A percentile compares a stretch with the other conserved stretches of the same genome.
These are phyloP conservation scores for Alternaria longipes DNA, from an alignment of 2,329 filamentous ascomycete genomes.

Conservation along the genomic window DNA sequence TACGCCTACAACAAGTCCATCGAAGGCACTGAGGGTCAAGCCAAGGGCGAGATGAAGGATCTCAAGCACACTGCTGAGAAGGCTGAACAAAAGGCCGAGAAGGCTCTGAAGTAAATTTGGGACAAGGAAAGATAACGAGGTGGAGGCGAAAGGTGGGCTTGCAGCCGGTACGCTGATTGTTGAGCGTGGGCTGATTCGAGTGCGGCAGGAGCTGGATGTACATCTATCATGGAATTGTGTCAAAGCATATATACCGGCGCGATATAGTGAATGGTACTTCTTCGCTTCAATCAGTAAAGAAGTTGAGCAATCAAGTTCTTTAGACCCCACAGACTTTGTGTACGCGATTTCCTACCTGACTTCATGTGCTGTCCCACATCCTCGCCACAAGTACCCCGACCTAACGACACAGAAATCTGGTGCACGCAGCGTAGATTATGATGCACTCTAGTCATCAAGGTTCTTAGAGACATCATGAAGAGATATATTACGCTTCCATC, in stretches of 20 bases:
- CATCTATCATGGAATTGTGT: not conserved
- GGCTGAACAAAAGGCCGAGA: slow-evolving; percentile 36
- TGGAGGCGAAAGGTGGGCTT: not conserved
- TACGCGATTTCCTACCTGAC: not conserved
- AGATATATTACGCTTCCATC: not conserved
- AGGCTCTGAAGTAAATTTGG: slow-evolving; percentile 9
- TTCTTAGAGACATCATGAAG: not conserved
- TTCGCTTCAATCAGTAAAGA: not conserved
- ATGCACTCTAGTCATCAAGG: not conserved
- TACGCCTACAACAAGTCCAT: slow-evolving; percentile 69
- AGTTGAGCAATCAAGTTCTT: not conserved
- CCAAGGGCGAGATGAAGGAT: slow-evolving; percentile 47
- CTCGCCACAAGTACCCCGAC: not conserved
- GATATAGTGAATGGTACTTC: not conserved
- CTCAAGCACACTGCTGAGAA: slow-evolving; percentile 44
- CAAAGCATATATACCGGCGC: not conserved
- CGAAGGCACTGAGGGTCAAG: slow-evolving; percentile 59
- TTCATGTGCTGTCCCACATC: not conserved
- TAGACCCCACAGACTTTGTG: not conserved
- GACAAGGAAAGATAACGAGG: not conserved
- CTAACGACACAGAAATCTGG: not conserved
- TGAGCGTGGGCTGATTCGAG: not conserved
- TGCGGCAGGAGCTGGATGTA: not conserved
- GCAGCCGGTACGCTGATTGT: not conserved
- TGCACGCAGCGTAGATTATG: not conserved